Evolutionary conservation across 2,329 filamentous ascomycete genomes (phyloP), one percentile per base, ranked within the genome.

Genomic region (Graphilbum fragrans): DNA sequence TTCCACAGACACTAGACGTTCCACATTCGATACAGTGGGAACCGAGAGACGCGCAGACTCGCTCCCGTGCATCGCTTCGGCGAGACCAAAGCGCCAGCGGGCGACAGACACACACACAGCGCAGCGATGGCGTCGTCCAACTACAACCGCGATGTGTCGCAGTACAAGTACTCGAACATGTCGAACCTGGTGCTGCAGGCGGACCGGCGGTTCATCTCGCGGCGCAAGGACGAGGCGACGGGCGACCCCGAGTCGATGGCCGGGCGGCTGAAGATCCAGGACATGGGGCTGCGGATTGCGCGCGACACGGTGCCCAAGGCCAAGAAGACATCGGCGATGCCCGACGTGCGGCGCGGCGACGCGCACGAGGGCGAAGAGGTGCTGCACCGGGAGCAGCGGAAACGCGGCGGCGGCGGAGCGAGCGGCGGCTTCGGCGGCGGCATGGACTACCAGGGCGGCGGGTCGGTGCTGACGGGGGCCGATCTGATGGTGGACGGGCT

Each of bases 101-200:
- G n/a, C n/a, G n/a, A n/a, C n/a, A n/a, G n/a, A n/a, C n/a, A n/a
- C n/a, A n/a, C n/a, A n/a, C n/a, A n/a, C 29, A 27, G 53, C 55
- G 57, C 51, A 61, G 72, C 59, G 44, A 88, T 90, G 85, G 73
- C 82, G 62, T 39, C 82, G 62, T 39, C 43, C 33, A 83, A 80
- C 61, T 71, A 77, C 62, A 70, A 80, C 57, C 77, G 76, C 64
- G 78, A 92, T 82, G 84, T 94, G 56, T 88, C 86, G 64, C 88
- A 94, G 66, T 95, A 94, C 76, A 95, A 95, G 66, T 94, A 95
- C 77, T 87, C 87, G 79, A 87, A 86, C 63, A 96, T 98, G 92
- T 98, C 92, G 69, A 98, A 98, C 79, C 82, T 98, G 86, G 92
- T 98, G 60, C 86, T 98, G 77, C 92, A 98, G 84, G 88, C 87